Conservation (phyloP, 768 basidiomycete genomes). For the Kwoniella heveanensis region DNA sequence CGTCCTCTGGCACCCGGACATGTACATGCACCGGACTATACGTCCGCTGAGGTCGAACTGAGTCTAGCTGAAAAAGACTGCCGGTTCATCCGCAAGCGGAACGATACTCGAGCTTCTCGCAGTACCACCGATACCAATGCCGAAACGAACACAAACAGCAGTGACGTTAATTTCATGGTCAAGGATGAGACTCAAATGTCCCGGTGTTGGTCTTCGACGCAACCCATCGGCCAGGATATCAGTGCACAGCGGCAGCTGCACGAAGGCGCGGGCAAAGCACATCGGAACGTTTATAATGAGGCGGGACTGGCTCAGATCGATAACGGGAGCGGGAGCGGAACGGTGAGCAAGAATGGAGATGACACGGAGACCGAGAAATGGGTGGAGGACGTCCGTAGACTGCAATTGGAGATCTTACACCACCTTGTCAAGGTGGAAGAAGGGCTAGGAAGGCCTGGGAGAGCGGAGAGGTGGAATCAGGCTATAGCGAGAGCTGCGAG, state of each 20-base stretch:
- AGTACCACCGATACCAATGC: not conserved
- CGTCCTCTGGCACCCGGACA: too few species aligned
- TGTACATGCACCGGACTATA: conserved; percentile 12
- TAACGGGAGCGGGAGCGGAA: too few species aligned
- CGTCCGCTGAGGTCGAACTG: conserved; percentile 25
- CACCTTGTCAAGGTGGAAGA: conserved; percentile 30
- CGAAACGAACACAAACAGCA: too few species aligned
- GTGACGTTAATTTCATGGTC: too few species aligned
- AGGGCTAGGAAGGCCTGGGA: conserved; percentile 24
- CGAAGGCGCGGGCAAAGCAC: too few species aligned
- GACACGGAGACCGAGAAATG: not conserved
- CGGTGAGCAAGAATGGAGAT: too few species aligned
- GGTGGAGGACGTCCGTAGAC: conserved; percentile 9
- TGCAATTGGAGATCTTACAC: conserved; percentile 26
- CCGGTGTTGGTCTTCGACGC: too few species aligned
- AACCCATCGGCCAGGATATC: too few species aligned
- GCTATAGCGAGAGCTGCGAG: not conserved
- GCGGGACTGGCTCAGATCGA: not conserved
- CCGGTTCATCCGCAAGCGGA: conserved; percentile 10
- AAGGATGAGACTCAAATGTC: not conserved
- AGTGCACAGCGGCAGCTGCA: too few species aligned
- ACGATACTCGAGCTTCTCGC: not conserved
- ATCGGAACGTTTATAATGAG: too few species aligned
- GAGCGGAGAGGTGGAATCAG: conserved; percentile 28
- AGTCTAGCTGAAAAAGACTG: conserved; percentile 19